phyloP scores from a whole-genome alignment of 495 filamentous ascomycete genomes.

The Tuber borchii region DNA sequence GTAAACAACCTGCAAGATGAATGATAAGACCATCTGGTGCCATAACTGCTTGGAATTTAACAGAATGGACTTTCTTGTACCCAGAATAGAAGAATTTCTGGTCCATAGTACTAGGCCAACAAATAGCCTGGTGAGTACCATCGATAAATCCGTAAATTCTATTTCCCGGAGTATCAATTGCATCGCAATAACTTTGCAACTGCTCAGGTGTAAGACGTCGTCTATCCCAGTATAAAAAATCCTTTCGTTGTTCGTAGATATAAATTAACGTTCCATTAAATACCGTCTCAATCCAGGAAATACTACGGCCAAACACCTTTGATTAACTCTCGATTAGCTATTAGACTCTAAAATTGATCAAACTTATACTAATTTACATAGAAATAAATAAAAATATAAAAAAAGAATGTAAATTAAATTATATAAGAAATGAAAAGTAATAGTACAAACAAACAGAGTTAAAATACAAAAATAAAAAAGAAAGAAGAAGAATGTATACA shows the following conservation, averaged over 20 bases:
- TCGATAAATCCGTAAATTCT: background rate
- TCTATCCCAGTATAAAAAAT: background rate
- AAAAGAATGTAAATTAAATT: too few species aligned
- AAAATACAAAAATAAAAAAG: too few species aligned
- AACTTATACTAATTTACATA: background rate
- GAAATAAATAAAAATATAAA: background rate
- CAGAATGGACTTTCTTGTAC: background rate
- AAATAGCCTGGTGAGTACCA: background rate
- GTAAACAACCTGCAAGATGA: background rate
- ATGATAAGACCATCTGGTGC: background rate
- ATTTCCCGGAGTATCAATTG: background rate
- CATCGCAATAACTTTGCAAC: background rate
- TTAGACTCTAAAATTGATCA: background rate
- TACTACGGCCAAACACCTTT: background rate
- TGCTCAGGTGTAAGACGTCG: background rate
- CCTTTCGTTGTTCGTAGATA: background rate
- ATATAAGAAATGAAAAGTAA: too few species aligned
- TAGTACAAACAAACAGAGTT: background rate
- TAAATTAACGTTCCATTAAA: background rate
- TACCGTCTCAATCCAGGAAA: background rate
- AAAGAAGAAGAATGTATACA: background rate
- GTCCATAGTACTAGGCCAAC: background rate
- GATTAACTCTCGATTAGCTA: background rate
- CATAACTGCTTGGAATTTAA: background rate
- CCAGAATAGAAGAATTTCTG: background rate